Conservation (phyloP, 768 basidiomycete species). For the Solioccasus polychromus region DNA sequence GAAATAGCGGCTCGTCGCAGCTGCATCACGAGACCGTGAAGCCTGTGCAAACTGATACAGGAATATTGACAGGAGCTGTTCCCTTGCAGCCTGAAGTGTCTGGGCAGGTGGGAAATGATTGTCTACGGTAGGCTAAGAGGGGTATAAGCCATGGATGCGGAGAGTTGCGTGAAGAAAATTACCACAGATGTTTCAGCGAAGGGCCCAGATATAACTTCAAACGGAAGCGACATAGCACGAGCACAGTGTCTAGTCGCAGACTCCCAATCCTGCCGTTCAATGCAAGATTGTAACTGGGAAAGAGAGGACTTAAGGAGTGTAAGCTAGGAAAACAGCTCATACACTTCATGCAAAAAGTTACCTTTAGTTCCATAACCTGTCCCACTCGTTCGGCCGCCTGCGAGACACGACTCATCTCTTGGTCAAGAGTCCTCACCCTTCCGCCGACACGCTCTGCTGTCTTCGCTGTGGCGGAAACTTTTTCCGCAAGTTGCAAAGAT, state of each 20-base stretch:
- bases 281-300: constrained; percentile 51
- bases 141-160: neutral
- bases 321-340: constrained; percentile 17
- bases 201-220: constrained; percentile 71
- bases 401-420: constrained; percentile 87
- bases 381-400: constrained; percentile 90
- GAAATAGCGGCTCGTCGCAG: constrained; percentile 90
- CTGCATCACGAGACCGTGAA: constrained; percentile 76
- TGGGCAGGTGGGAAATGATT: constrained; percentile 84
- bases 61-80: constrained; percentile 75
- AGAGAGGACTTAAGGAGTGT: constrained; percentile 58
- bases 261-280: constrained; percentile 92
- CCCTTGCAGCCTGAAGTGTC: constrained; percentile 72
- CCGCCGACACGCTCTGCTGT: constrained; percentile 91
- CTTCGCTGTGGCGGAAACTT: constrained; percentile 68
- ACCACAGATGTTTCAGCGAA: constrained; percentile 91
- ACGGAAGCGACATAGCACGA: constrained; percentile 82
- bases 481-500: constrained; percentile 49
- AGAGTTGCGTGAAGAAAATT: constrained; percentile 25
- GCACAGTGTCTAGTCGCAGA: constrained; percentile 88
- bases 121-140: constrained; percentile 79
- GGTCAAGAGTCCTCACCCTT: constrained; percentile 82
- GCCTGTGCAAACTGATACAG: constrained; percentile 78
- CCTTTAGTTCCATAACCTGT: constrained; percentile 95
- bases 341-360: constrained; percentile 25